phyloP scores from a whole-genome alignment of 495 filamentous ascomycete species.

The Hypoxylon trugodes region DNA sequence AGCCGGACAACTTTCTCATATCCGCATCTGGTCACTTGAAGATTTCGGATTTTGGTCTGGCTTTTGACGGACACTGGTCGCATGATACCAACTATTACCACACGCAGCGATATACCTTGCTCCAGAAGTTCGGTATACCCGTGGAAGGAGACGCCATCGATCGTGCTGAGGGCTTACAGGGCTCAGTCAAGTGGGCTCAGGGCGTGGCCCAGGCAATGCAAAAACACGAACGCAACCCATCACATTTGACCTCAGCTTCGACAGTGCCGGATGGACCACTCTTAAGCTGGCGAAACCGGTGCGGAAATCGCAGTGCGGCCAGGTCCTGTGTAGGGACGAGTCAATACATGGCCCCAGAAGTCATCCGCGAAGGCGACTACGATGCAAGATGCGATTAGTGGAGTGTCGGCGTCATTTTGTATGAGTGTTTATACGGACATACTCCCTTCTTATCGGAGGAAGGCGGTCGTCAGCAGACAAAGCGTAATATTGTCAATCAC shows the following conservation, averaged over 20 bases:
- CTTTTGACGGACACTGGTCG: constrained; percentile 94
- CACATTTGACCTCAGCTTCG: constrained; percentile 19
- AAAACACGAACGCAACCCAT: constrained; percentile 56
- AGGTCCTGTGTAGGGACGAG: constrained; percentile 93
- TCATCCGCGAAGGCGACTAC: constrained; percentile 82
- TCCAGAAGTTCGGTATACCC: constrained; percentile 76
- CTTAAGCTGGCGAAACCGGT: constrained; percentile 80
- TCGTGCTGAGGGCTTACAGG: constrained; percentile 61
- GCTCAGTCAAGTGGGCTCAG: constrained; percentile 56
- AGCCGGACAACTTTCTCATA: constrained; percentile 96
- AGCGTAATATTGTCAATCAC: constrained; percentile 73
- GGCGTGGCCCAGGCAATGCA: constrained; percentile 57
- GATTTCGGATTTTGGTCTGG: constrained; percentile 93
- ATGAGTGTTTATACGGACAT: constrained; percentile 90
- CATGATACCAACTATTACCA: constrained; percentile 88
- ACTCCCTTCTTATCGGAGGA: constrained; percentile 89
- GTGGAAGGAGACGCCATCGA: constrained; percentile 82
- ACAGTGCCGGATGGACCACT: constrained; percentile 59
- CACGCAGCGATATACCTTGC: constrained; percentile 78
- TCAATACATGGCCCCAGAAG: constrained; percentile 97
- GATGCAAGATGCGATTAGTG: constrained; percentile 96
- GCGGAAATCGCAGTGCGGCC: constrained; percentile 75
- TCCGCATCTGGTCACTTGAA: constrained; percentile 88
- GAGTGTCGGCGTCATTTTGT: constrained; percentile 93
- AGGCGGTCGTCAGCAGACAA: constrained; percentile 73